Evolutionary conservation across 179 eudicot genomes (phyloP), one percentile per base, ranked within the genome.

Genomic region (Gypsophila paniculata): DNA sequence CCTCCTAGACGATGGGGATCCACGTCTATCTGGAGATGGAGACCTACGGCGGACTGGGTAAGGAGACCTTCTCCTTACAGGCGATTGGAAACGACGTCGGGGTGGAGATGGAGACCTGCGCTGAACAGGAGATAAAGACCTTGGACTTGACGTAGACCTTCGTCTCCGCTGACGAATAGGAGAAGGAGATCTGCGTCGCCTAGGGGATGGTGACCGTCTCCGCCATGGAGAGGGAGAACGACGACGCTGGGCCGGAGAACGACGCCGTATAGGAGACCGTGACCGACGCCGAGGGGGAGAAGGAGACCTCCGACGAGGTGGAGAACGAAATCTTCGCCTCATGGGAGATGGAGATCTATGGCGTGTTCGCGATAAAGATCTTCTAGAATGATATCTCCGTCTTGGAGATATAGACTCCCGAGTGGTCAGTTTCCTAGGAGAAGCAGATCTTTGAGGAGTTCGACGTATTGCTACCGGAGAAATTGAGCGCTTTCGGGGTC

Each of bases 271-370:
- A 61, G 82, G 82, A 9, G 82, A 78, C 17, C 61, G 72, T 7
- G 76, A 88, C 73, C 87, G 80, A 15, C 83, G 81, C 2, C 83
- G 73, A 1, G 66, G 25, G 6, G 96, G 85, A 59, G 85, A 78
- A 32, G 80, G 80, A 18, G 85, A 83, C 34, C 79, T 21, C 21
- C 84, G 87, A 44, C 87, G 80, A 19, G 49, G 4, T 44, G 95
- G 90, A 32, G 97, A 86, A 15, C 77, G 77, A 51, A 86, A 79
- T 57, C 87, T 65, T 17, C 78, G 80, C 76, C 78, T 80, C 51
- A 60, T 8, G n/a, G 93, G 93, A 51, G 93, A 80, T 0, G 83
- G 89, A n/a, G 86, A 83, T 66, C 90, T 76, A 52, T 79, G 79
- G 19, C 85, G 84, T 12, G 79, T 15, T 17, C 86, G 87, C 22